Evolutionary conservation across 176 grass and related monocot genomes (phyloP).

Genomic region (Dendrocalamus sinicus): DNA sequence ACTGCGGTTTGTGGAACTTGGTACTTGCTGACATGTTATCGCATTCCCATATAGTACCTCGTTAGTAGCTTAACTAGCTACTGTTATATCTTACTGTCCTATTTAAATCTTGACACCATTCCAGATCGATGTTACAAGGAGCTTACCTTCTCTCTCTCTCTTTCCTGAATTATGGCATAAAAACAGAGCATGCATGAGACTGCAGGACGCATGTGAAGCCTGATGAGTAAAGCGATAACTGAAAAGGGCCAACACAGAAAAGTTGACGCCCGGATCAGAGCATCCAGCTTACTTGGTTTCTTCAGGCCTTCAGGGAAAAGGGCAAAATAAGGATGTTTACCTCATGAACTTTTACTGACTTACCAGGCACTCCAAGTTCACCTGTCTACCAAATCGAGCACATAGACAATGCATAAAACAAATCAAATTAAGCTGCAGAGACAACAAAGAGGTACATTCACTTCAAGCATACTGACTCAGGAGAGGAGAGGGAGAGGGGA

Average conservation of each 20-base stretch:
- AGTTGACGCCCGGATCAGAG: constrained; percentile 42
- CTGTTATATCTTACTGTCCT: neutral
- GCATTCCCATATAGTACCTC: too few species aligned
- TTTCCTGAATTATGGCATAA: constrained; percentile 24
- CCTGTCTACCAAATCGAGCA: constrained; percentile 36
- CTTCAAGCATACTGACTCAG: neutral
- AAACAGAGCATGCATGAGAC: constrained; percentile 28
- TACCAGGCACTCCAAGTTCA: constrained; percentile 11
- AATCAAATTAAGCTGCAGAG: neutral
- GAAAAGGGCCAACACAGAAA: constrained; percentile 45
- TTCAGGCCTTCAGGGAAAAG: neutral
- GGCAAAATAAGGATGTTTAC: neutral
- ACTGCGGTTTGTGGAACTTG: neutral
- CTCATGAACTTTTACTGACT: constrained; percentile 37
- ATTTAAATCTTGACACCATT: neutral
- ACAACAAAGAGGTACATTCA: constrained; percentile 29
- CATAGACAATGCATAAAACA: neutral
- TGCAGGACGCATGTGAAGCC: constrained; percentile 41
- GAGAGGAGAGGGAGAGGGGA: neutral
- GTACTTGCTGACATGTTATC: neutral
- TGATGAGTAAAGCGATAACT: constrained; percentile 22
- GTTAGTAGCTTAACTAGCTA: neutral
- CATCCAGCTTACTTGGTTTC: constrained; percentile 45
- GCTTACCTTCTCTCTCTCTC: neutral
- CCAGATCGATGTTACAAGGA: neutral